Evolutionary conservation across 257 asterid species (phyloP).

Genomic region (Penstemon newberryi): DNA sequence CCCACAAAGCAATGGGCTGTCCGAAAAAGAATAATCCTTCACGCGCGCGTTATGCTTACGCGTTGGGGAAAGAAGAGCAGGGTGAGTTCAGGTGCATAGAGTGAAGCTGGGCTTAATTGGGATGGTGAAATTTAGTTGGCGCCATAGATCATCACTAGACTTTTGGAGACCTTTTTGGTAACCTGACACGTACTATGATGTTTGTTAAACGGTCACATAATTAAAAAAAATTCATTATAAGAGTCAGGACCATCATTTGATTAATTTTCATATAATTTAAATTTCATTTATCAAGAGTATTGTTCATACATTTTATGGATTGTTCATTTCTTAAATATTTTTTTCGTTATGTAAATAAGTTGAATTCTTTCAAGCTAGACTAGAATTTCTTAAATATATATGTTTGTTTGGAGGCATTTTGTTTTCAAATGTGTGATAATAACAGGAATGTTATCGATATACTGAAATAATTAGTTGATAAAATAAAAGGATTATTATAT

Average conservation of each 20-base stretch:
- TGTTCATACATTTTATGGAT: too few species aligned
- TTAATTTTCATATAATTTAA: neutral
- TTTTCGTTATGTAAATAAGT: too few species aligned
- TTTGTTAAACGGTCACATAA: neutral
- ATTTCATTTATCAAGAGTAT: too few species aligned
- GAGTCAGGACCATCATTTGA: neutral
- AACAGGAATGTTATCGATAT: too few species aligned
- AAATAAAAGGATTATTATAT: too few species aligned
- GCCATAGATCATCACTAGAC: conserved; percentile 32
- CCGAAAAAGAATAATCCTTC: neutral
- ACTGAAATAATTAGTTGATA: too few species aligned
- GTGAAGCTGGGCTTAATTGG: neutral
- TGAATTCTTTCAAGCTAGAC: too few species aligned
- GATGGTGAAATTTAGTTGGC: conserved; percentile 24
- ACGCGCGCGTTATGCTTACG: conserved; percentile 20
- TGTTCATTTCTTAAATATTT: too few species aligned
- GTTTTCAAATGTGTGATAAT: too few species aligned
- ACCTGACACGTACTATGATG: conserved; percentile 38
- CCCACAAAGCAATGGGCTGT: neutral
- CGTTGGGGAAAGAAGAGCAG: neutral
- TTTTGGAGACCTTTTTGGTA: conserved; percentile 12
- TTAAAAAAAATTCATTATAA: too few species aligned
- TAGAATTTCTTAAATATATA: too few species aligned
- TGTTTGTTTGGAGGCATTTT: too few species aligned
- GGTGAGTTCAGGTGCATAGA: conserved; percentile 8